Conservation (phyloP, 768 basidiomycete species). For the Pleurotus giganteus region DNA sequence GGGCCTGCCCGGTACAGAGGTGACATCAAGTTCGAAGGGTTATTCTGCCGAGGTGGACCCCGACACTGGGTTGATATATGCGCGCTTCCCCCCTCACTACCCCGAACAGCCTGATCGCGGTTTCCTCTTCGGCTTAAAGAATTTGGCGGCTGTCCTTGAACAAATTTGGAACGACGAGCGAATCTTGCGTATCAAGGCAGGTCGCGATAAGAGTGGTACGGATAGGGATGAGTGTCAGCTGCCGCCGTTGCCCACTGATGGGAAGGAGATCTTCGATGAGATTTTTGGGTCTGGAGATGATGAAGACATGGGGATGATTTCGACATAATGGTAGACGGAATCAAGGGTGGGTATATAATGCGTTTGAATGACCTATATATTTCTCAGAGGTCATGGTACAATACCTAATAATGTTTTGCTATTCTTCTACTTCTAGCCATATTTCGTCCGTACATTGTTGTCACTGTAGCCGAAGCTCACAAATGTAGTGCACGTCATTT, state of each 20-base stretch:
- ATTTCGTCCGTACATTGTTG: neutral
- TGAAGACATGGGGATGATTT: conserved; percentile 76
- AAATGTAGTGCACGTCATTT: conserved; percentile 11
- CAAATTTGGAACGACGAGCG: conserved; percentile 88
- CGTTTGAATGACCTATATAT: conserved; percentile 5
- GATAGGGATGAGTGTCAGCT: conserved; percentile 44
- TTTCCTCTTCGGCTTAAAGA: conserved; percentile 89
- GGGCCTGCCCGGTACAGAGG: conserved; percentile 26
- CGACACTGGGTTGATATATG: conserved; percentile 80
- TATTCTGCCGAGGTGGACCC: conserved; percentile 83
- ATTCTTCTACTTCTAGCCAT: neutral
- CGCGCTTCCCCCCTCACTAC: conserved; percentile 92
- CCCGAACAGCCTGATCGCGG: conserved; percentile 89
- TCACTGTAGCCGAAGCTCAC: neutral
- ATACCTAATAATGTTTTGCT: no score
- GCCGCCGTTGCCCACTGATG: conserved; percentile 63
- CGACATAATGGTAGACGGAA: conserved; percentile 46
- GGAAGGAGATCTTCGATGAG: conserved; percentile 78
- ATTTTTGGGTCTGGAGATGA: conserved; percentile 56
- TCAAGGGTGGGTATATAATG: no score
- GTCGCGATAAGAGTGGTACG: conserved; percentile 53
- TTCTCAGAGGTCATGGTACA: conserved; percentile 10
- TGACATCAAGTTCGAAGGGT: conserved; percentile 61
- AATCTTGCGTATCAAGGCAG: conserved; percentile 60
- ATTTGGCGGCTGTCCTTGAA: conserved; percentile 71